Base-by-base conservation (phyloP, 2,329 filamentous ascomycete genomes). In the Microsporum audouinii region DNA sequence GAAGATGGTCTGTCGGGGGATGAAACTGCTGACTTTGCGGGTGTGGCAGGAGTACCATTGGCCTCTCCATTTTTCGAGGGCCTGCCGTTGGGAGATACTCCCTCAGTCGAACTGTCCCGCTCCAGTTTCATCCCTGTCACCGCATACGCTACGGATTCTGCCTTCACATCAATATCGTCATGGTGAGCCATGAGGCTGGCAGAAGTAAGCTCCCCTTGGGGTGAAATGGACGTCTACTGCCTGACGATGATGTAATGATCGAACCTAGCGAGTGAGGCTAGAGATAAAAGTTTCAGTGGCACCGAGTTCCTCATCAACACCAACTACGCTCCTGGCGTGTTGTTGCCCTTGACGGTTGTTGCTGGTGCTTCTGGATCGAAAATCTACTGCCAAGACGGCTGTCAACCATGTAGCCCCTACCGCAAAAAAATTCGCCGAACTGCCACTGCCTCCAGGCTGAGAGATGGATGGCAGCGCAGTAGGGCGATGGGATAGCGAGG, bases 181-280 rank as follows among this genome's bases (percentile, higher is more conserved):
- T 75, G 71, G 67, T 69, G 65, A 66, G 71, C 71, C 74, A 76
- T 76, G 72, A 74, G 72, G 71, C 23, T n/a, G 23, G 27, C 55
- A 27, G 55, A 4, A 39, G 17, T 6, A 27, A 23, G 17, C 17
- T 23, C 17, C 17, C 17, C 17, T 23, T 23, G 17, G 17, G 17
- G 17, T 23, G 17, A 23, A 23, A 23, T 23, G 17, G 36, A n/a
- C 23, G 12, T 29, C 36, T 31, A 41, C 55, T n/a, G 34, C 27
- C 17, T 23, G 14, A 14, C 38, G 17, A 5, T 36, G 14, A 55
- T 36, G 51, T 36, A 36, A 55, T 55, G 51, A 55, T 55, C 51
- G 51, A 31, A 55, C 3, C 51, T 34, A 55, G 51, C 33, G 51
- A 29, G 6, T 12, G n/a, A 41, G 39, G 36, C 39, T 58, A 41